Percentiles rank a stretch among this genome's conserved stretches.
Conservation (phyloP, 768 basidiomycete species). For the Pholiota conissans region DNA sequence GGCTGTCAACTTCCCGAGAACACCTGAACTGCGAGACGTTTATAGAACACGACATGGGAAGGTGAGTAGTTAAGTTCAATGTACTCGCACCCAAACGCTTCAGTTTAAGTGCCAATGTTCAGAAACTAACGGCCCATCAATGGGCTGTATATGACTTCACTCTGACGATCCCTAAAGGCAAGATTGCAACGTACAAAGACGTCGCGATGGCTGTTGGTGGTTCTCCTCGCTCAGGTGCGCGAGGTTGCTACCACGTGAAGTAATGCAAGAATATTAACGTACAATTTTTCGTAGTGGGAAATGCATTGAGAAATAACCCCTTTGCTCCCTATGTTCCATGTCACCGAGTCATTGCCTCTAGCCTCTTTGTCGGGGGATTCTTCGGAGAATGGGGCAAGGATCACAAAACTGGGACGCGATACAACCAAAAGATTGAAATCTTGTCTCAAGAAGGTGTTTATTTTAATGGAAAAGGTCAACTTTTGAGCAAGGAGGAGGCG, state of each 20-base stretch:
- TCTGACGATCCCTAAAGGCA: conserved; percentile 47
- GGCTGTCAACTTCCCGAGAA: conserved; percentile 24
- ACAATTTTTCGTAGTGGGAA: conserved; percentile 51
- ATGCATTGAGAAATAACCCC: conserved; percentile 62
- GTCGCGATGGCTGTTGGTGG: conserved; percentile 53
- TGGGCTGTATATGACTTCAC: conserved; percentile 64
- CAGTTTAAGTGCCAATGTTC: neutral
- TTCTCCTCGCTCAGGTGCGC: conserved; percentile 64
- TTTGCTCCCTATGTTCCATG: conserved; percentile 71
- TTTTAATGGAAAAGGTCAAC: conserved; percentile 46
- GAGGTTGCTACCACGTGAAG: no score
- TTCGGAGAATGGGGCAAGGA: conserved; percentile 57
- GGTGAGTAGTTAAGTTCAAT: conserved; percentile 21
- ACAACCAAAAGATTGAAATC: conserved; percentile 47
- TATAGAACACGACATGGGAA: conserved; percentile 37
- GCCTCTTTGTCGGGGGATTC: conserved; percentile 62
- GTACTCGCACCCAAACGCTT: no score
- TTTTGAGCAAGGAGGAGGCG: conserved; percentile 22
- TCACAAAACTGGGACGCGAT: conserved; percentile 40
- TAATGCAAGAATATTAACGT: no score
- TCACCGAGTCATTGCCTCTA: conserved; percentile 67
- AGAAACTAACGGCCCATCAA: conserved; percentile 53
- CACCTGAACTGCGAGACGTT: conserved; percentile 22
- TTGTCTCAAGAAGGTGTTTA: conserved; percentile 53
- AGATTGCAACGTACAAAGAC: conserved; percentile 58